phyloP scores from a whole-genome alignment of 257 asterid species.

The Euphrasia confusa region DNA sequence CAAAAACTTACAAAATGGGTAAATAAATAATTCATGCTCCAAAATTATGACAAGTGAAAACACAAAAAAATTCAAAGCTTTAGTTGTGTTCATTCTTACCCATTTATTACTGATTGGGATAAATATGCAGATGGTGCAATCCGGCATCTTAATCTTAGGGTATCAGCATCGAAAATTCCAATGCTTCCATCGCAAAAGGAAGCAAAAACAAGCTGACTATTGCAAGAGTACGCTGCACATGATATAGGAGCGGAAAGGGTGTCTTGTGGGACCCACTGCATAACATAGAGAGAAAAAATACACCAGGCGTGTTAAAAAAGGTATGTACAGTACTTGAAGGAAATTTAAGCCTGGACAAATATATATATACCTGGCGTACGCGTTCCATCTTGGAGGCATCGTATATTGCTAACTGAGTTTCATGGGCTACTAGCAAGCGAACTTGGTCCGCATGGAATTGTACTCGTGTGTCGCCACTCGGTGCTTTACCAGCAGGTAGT shows the following conservation, averaged over 20 bases:
- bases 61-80: constrained; percentile 1
- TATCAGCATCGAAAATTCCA: constrained; percentile 93
- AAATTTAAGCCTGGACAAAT: neutral
- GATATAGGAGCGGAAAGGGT: constrained; percentile 84
- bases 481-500: constrained; percentile 85
- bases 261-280: constrained; percentile 96
- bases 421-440: constrained; percentile 84
- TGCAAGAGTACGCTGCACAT: constrained; percentile 89
- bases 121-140: constrained; percentile 73
- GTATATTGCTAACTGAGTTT: constrained; percentile 81
- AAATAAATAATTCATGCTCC: no score
- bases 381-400: constrained; percentile 93
- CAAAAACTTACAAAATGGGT: no score
- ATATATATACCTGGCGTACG: constrained; percentile 61
- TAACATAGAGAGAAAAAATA: constrained; percentile 11
- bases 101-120: constrained; percentile 56
- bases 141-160: constrained; percentile 79
- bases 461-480: constrained; percentile 86
- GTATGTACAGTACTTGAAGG: neutral
- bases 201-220: constrained; percentile 82
- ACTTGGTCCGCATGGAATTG: constrained; percentile 84
- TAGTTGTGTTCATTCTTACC: constrained; percentile 43
- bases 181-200: constrained; percentile 82
- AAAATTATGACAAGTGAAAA: neutral
- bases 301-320: constrained; percentile 18